phyloP scores from a whole-genome alignment of 2,329 filamentous ascomycete genomes.

The Elsinoe perseae region DNA sequence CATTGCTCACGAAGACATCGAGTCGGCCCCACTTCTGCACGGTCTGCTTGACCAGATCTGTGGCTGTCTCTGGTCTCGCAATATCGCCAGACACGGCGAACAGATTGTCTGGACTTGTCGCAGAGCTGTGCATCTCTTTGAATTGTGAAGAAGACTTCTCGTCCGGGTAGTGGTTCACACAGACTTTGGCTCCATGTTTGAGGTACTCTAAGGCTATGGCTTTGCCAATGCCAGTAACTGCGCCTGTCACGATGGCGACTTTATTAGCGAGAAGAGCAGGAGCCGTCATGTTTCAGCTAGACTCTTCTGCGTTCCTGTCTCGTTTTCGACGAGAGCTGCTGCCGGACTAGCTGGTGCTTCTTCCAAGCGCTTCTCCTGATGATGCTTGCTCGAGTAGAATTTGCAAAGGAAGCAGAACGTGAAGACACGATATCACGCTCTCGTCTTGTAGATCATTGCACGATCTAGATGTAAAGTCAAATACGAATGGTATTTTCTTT shows the following conservation, averaged over 20 bases:
- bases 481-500: background rate
- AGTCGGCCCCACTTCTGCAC: conserved; percentile 51
- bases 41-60: conserved; percentile 57
- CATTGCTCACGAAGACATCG: conserved; percentile 76
- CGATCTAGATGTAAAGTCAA: too few species aligned
- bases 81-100: conserved; percentile 71
- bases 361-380: too few species aligned
- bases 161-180: conserved; percentile 68
- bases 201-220: conserved; percentile 77
- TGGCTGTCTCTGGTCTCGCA: conserved; percentile 62
- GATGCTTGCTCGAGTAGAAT: too few species aligned
- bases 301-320: too few species aligned
- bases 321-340: too few species aligned
- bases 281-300: too few species aligned
- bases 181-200: conserved; percentile 67
- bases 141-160: conserved; percentile 42
- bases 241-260: conserved; percentile 28
- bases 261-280: conserved; percentile 23
- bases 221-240: conserved; percentile 55
- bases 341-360: too few species aligned
- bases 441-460: too few species aligned
- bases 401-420: too few species aligned
- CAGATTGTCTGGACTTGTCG: conserved; percentile 36
- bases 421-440: too few species aligned
- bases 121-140: conserved; percentile 41